Evolutionary conservation across 1,139 yeast genomes (phyloP).

Genomic region (Kodamaea sp.): DNA sequence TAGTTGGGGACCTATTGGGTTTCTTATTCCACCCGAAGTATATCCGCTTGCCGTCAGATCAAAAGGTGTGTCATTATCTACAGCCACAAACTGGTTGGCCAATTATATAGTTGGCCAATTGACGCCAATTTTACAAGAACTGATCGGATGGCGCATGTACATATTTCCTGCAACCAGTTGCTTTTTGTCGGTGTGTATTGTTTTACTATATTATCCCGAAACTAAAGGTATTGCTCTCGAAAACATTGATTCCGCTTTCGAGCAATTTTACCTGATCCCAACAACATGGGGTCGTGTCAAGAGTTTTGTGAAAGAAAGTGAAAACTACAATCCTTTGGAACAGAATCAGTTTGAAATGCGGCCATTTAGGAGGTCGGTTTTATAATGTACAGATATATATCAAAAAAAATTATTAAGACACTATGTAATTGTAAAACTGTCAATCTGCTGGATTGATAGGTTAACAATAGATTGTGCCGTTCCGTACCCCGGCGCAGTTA

Average conservation of each 20-base stretch:
- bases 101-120: slow-evolving; percentile 54
- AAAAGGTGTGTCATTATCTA: slow-evolving; percentile 52
- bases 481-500: too few relatives aligned
- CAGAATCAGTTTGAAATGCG: too few relatives aligned
- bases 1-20: slow-evolving; percentile 59
- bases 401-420: too few relatives aligned
- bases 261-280: slow-evolving; percentile 34
- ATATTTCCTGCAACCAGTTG: slow-evolving; percentile 48
- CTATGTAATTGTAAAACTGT: too few relatives aligned
- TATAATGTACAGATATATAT: too few relatives aligned
- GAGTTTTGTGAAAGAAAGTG: neutral
- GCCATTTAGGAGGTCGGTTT: too few relatives aligned
- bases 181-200: slow-evolving; percentile 41
- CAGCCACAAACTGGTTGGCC: slow-evolving; percentile 55
- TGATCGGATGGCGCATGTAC: slow-evolving; percentile 50
- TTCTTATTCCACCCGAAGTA: slow-evolving; percentile 53
- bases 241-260: slow-evolving; percentile 66
- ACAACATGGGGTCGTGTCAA: slow-evolving; percentile 13
- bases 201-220: slow-evolving; percentile 49
- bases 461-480: too few relatives aligned
- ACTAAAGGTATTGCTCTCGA: slow-evolving; percentile 53
- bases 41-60: slow-evolving; percentile 52
- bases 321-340: too few relatives aligned
- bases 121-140: slow-evolving; percentile 47
- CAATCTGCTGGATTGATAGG: too few relatives aligned